Percentiles rank a stretch among this genome's conserved stretches.
These are phyloP conservation scores for Mallotus repandus DNA, from an alignment of 441 rosid genomes.

Conservation along the genomic window DNA sequence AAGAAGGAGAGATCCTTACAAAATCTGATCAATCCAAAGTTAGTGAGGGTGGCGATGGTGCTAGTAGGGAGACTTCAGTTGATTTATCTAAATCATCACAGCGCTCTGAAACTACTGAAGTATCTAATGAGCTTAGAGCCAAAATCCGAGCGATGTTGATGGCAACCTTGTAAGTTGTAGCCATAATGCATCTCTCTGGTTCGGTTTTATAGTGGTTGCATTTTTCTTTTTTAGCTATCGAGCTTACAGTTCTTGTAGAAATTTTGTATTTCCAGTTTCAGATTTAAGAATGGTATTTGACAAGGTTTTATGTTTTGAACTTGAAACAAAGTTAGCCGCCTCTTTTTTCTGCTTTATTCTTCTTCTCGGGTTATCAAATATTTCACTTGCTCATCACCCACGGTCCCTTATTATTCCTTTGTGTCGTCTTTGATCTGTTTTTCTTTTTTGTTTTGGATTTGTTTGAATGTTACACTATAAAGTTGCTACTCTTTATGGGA, in stretches of 20 bases:
- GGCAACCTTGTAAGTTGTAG: conserved; percentile 53
- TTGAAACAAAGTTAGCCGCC: too few species aligned
- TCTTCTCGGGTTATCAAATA: too few species aligned
- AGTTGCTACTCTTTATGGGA: too few species aligned
- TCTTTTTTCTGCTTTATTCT: too few species aligned
- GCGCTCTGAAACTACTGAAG: conserved; percentile 41
- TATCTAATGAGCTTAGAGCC: conserved; percentile 80
- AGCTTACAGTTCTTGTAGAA: background rate
- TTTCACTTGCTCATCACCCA: too few species aligned
- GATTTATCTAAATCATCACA: conserved; percentile 36
- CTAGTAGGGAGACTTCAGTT: conserved; percentile 44
- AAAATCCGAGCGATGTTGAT: conserved; percentile 90
- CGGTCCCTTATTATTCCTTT: too few species aligned
- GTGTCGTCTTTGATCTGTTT: too few species aligned
- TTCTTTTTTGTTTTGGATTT: too few species aligned
- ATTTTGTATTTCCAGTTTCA: background rate
- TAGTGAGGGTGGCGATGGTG: conserved; percentile 33
- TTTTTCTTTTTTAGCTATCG: background rate
- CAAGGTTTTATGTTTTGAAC: background rate
- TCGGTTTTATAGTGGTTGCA: background rate
- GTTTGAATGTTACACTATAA: too few species aligned
- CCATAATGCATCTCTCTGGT: background rate
- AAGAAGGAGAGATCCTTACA: conserved; percentile 56
- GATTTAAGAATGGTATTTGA: background rate
- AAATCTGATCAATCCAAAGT: conserved; percentile 52